Evolutionary conservation across 208 protist genomes (phyloP).

Genomic region (Crithidia brevicula): DNA sequence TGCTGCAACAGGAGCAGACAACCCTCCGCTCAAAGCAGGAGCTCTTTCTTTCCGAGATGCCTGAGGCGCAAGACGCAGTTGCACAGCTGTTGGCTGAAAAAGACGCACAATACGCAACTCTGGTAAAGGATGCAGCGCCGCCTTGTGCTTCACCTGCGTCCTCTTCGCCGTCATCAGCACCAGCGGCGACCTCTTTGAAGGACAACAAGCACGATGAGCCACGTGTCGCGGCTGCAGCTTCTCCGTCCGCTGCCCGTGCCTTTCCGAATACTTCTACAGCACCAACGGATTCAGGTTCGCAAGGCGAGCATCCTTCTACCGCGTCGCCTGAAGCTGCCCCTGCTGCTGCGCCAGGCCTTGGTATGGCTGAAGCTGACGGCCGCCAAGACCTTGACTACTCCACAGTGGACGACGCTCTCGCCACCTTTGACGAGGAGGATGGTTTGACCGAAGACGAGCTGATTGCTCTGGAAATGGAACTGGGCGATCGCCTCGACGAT

Average conservation of each 20-base stretch:
- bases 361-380: neutral
- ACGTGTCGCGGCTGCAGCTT: too few species aligned
- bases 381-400: constrained; percentile 13
- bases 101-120: constrained; percentile 18
- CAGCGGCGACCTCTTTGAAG: too few species aligned
- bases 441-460: constrained; percentile 86
- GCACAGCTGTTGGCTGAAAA: constrained; percentile 42
- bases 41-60: constrained; percentile 77
- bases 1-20: constrained; percentile 66
- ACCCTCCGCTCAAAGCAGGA: constrained; percentile 48
- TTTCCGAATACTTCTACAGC: neutral
- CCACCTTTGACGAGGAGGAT: constrained; percentile 77
- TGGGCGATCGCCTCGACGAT: constrained; percentile 71
- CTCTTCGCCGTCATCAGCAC: neutral
- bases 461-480: constrained; percentile 69
- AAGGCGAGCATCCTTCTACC: neutral
- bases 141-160: neutral
- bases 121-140: neutral
- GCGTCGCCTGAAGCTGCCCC: neutral
- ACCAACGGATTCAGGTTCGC: neutral
- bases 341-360: neutral
- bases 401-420: constrained; percentile 34
- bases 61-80: constrained; percentile 58
- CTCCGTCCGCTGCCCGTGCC: too few species aligned
- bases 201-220: too few species aligned